Conservation (phyloP, 192 early-diverging fungal species). For the Mortierella alpina region DNA sequence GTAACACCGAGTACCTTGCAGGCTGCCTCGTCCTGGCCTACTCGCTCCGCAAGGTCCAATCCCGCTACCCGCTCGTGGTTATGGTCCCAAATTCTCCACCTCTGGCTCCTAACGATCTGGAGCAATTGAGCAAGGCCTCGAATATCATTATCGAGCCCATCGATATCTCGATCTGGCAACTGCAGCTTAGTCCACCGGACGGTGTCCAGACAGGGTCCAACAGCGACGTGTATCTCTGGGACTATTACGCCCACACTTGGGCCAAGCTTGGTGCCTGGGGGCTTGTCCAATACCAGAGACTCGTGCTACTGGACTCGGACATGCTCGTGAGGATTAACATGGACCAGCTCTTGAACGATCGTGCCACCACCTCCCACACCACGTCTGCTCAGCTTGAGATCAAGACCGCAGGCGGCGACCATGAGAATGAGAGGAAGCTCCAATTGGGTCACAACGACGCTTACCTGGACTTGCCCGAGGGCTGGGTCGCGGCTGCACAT, state of each 20-base stretch:
- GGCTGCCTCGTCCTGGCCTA: conserved; percentile 25
- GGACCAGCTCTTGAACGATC: conserved; percentile 71
- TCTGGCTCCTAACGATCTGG: not conserved
- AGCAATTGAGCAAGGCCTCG: not conserved
- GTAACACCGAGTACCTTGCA: conserved; percentile 3
- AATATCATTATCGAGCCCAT: conserved; percentile 8
- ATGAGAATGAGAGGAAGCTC: conserved; percentile 1
- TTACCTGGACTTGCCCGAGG: conserved; percentile 17
- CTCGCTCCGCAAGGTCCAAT: conserved; percentile 20
- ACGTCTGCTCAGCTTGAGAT: too few relatives aligned
- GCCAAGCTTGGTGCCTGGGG: conserved; percentile 80
- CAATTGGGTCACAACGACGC: conserved; percentile 13
- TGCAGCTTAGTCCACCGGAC: not conserved
- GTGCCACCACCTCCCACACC: too few relatives aligned
- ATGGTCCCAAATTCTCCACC: conserved; percentile 16
- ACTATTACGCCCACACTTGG: conserved; percentile 51
- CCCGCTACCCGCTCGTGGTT: conserved; percentile 16
- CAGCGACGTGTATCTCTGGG: conserved; percentile 23
- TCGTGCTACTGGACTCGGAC: conserved; percentile 79
- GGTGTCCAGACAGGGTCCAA: too few relatives aligned
- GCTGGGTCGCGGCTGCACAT: conserved; percentile 56
- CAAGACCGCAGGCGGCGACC: not conserved
- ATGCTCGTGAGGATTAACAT: conserved; percentile 71
- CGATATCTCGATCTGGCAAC: conserved; percentile 10
- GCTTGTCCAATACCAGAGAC: conserved; percentile 61